Base-by-base conservation (phyloP, 805 yeast genomes). In the Phaffomyces antillensis region DNA sequence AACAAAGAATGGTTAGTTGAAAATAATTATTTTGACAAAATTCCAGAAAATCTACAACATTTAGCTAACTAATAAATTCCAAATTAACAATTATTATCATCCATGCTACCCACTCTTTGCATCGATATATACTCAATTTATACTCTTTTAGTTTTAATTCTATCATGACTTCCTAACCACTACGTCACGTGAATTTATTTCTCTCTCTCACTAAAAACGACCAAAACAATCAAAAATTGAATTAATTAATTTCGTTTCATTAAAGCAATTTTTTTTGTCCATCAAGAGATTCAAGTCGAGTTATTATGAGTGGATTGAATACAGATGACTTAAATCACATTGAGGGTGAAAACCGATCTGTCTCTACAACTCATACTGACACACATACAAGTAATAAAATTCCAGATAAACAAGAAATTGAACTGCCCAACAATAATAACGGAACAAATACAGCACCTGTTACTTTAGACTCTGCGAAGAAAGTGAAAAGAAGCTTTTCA, bases 1-100 rank as follows among this genome's bases (percentile, higher is more conserved):
- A 55, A 49, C 44, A 43, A 44, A 35, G 36, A 36, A 5, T 57
- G 54, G 53, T 39, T 57, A 28, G 9, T 39, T 11, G 55, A 51
- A 25, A 37, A 51, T 13, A 54, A 51, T 1, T 54, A 50, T 30
- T 57, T 53, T 54, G 51, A 54, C 4, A 17, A 41, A 20, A 52
- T 57, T n/a, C 58, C 58, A 1, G 47, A 52, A 2, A 38, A 47
- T 8, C 12, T 54, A 31, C 47, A 40, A 26, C 39, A 50, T 28
- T 50, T 52, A 30, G 58, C 61, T 5, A 7, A 7, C 17, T 34
- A 11, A 34, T 11, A 20, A 7, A 11, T 13, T 20, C 10, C 4
- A 28, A 2, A 33, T 16, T 12, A 16, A 9, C 35, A 5, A 32
- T 6, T 7, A 32, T 32, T n/a, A 32, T n/a, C 18, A 9, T 32